phyloP scores from a whole-genome alignment of 805 yeast species.

The Debaryomyces hansenii region DNA sequence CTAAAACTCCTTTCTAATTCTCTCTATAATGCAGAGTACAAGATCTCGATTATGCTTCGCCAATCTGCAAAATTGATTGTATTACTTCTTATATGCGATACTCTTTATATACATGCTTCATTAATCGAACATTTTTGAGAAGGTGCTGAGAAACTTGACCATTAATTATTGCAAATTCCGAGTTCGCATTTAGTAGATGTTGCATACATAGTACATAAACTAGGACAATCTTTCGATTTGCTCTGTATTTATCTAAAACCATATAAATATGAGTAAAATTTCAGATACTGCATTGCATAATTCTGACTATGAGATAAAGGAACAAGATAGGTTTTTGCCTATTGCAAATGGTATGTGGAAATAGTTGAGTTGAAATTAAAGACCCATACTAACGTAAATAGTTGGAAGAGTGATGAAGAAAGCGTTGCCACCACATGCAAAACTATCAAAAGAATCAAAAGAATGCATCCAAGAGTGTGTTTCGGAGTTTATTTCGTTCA shows the following conservation, averaged over 20 bases:
- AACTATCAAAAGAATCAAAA: conserved; percentile 76
- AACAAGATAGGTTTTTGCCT: conserved; percentile 44
- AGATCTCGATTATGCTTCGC: too few species aligned
- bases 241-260: background rate
- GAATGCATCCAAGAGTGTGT: conserved; percentile 84
- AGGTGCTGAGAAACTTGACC: too few species aligned
- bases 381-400: conserved; percentile 12
- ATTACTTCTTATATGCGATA: too few species aligned
- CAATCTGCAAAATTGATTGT: too few species aligned
- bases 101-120: too few species aligned
- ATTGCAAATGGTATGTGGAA: conserved; percentile 40
- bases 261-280: background rate
- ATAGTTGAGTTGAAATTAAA: background rate
- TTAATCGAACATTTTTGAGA: too few species aligned
- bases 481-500: conserved; percentile 76
- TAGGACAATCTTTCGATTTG: background rate
- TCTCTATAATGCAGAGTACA: too few species aligned
- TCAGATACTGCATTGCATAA: conserved; percentile 15
- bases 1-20: too few species aligned
- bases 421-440: conserved; percentile 71
- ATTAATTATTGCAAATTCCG: conserved; percentile 3
- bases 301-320: conserved; percentile 43
- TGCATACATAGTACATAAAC: background rate
- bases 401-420: conserved; percentile 75
- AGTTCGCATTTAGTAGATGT: conserved; percentile 4